These are phyloP conservation scores for Brachypodium distachyon DNA, from an alignment of 202 grass and related monocot genomes.

Conservation along the genomic window DNA sequence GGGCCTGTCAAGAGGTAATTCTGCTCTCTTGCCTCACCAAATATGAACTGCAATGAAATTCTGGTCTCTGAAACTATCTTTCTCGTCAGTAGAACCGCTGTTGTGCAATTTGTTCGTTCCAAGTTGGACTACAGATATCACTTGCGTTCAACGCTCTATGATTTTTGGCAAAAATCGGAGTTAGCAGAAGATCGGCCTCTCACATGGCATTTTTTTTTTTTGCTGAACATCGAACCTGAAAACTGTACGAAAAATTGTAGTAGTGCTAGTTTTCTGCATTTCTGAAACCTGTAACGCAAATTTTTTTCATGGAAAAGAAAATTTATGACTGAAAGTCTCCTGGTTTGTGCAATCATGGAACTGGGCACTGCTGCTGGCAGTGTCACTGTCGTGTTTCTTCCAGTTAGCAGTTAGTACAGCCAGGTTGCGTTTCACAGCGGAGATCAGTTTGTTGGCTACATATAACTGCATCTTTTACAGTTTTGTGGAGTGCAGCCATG, in stretches of 20 bases:
- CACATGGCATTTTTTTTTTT: no score
- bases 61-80: neutral
- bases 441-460: no score
- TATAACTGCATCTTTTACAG: neutral
- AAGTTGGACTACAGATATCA: neutral
- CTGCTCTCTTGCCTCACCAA: neutral
- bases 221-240: no score
- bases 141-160: neutral
- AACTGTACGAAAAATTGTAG: no score
- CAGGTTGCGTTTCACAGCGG: neutral
- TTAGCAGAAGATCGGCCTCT: neutral
- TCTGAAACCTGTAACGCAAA: neutral
- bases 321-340: neutral
- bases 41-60: neutral
- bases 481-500: neutral
- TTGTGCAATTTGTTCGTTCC: neutral
- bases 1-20: conserved; percentile 73
- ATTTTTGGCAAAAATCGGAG: neutral
- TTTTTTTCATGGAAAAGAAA: neutral
- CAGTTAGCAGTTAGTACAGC: neutral
- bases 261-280: no score
- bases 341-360: conserved; percentile 1
- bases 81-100: neutral
- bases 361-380: neutral
- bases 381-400: neutral